phyloP scores from a whole-genome alignment of 257 asterid genomes.

The Linderniella brevidens region DNA sequence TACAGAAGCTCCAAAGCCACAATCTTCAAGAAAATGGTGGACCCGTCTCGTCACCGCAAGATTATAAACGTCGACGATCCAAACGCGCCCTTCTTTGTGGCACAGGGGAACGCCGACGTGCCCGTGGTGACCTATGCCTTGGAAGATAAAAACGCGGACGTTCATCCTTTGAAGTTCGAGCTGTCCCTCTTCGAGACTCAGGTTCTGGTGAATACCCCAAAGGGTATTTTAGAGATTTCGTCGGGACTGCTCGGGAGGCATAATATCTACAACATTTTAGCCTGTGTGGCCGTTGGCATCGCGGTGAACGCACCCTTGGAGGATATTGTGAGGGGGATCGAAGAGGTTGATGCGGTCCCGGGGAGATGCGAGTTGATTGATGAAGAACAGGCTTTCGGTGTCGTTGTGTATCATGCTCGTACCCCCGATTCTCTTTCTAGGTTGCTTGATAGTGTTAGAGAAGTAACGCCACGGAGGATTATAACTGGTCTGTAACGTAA shows the following conservation, averaged over 20 bases:
- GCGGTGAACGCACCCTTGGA: conserved; percentile 96
- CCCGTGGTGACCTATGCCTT: conserved; percentile 77
- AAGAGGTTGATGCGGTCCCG: conserved; percentile 92
- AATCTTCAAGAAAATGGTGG: conserved; percentile 72
- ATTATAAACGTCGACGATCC: conserved; percentile 79
- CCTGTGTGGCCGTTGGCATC: conserved; percentile 78
- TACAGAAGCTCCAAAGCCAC: conserved; percentile 45
- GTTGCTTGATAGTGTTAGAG: conserved; percentile 77
- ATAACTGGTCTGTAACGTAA: conserved; percentile 46
- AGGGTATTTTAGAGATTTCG: conserved; percentile 81
- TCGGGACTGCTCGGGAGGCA: conserved; percentile 90
- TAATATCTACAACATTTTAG: conserved; percentile 76
- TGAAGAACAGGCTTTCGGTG: conserved; percentile 95
- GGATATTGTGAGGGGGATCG: conserved; percentile 92
- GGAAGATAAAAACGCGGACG: conserved; percentile 82
- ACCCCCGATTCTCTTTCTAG: conserved; percentile 76
- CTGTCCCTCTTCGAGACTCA: conserved; percentile 83
- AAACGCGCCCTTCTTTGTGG: conserved; percentile 49
- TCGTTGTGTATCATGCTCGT: conserved; percentile 72
- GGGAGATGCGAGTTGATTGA: conserved; percentile 95
- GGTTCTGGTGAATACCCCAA: conserved; percentile 82
- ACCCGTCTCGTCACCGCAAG: conserved; percentile 63
- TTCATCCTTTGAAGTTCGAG: conserved; percentile 66
- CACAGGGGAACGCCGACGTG: conserved; percentile 60
- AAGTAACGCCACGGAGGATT: conserved; percentile 67